Conservation (phyloP, 305 asterid species). For the Fraxinus greggii region DNA sequence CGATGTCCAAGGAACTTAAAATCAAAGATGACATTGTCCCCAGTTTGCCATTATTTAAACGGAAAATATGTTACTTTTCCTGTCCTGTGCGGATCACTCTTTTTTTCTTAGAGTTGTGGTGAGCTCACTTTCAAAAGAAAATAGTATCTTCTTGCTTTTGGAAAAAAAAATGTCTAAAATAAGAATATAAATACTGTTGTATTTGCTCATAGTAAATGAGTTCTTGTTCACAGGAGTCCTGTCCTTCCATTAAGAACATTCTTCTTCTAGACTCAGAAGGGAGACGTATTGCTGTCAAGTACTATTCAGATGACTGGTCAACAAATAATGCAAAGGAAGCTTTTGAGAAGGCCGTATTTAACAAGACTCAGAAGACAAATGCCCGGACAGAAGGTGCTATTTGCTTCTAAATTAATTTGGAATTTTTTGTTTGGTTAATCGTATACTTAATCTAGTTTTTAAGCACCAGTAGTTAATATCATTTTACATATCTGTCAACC, state of each 20-base stretch:
- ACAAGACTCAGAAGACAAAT: slow-evolving; percentile 79
- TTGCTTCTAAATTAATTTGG: not conserved
- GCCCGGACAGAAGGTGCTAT: slow-evolving; percentile 77
- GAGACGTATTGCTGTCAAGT: slow-evolving; percentile 74
- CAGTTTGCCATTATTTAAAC: not conserved
- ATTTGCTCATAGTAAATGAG: slow-evolving; percentile 10
- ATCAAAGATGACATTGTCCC: not conserved
- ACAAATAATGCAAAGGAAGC: slow-evolving; percentile 65
- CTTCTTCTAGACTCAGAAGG: slow-evolving; percentile 87
- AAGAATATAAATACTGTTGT: not conserved
- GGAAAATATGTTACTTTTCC: not conserved
- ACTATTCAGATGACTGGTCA: slow-evolving; percentile 83
- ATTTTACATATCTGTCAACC: not conserved
- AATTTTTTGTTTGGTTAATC: not conserved
- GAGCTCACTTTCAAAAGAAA: not conserved
- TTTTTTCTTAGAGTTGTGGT: not conserved
- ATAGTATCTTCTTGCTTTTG: not conserved
- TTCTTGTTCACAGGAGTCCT: slow-evolving; percentile 48
- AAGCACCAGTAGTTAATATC: not conserved
- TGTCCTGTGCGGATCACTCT: not conserved
- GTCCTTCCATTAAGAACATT: slow-evolving; percentile 74
- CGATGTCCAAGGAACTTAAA: not conserved
- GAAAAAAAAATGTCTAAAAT: not conserved
- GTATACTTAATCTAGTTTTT: not conserved
- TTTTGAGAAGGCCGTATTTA: slow-evolving; percentile 71